Conservation (phyloP, 257 asterid genomes). For the Pogostemon cablin region DNA sequence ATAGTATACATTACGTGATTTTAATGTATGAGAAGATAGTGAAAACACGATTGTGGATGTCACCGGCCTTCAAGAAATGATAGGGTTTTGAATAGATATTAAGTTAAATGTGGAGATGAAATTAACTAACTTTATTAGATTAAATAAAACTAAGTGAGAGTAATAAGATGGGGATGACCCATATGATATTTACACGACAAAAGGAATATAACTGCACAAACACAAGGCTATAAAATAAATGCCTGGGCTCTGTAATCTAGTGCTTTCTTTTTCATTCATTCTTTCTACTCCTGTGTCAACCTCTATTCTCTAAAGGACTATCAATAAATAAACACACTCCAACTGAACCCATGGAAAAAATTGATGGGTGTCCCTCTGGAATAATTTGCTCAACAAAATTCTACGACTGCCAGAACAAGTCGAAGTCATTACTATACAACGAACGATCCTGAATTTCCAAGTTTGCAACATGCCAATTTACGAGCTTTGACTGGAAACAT, state of each 20-base stretch:
- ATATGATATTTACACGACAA: constrained; percentile 57
- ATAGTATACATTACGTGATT: too few species aligned
- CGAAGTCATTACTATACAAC: constrained; percentile 87
- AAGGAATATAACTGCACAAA: constrained; percentile 49
- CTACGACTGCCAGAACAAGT: constrained; percentile 93
- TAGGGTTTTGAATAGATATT: too few species aligned
- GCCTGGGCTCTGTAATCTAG: constrained; percentile 46
- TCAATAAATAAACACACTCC: constrained; percentile 36
- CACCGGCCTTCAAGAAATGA: too few species aligned
- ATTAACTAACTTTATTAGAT: constrained; percentile 12
- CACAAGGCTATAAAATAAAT: constrained; percentile 52
- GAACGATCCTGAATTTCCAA: constrained; percentile 96
- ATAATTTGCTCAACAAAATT: constrained; percentile 32
- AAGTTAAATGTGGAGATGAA: neutral
- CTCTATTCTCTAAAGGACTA: constrained; percentile 47
- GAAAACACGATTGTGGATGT: too few species aligned
- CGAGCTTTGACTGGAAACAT: constrained; percentile 83
- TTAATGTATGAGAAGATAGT: too few species aligned
- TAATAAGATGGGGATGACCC: constrained; percentile 39
- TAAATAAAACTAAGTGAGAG: constrained; percentile 15
- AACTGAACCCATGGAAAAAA: constrained; percentile 60
- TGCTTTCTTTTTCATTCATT: constrained; percentile 30
- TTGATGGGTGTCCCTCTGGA: constrained; percentile 61
- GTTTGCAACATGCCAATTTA: constrained; percentile 93
- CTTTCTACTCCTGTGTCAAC: constrained; percentile 61